A percentile compares a stretch with the other conserved stretches of the same genome.
phyloP scores from a whole-genome alignment of 805 yeast species.

The Yamadazyma philogaea region DNA sequence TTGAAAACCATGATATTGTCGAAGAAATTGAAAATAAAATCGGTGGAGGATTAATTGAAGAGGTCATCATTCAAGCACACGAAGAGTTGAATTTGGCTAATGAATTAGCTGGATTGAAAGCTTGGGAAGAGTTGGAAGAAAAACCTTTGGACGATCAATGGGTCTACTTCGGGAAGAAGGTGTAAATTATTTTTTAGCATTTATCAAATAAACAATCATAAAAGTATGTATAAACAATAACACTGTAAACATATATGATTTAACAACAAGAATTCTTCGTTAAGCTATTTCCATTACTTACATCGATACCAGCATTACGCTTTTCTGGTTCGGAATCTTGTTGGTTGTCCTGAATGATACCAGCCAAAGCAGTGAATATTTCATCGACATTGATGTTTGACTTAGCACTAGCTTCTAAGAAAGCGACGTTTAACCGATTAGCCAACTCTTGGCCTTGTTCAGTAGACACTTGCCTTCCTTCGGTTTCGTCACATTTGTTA shows the following conservation, averaged over 20 bases:
- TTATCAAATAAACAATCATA: background rate
- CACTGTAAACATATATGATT: background rate
- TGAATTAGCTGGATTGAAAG: conserved; percentile 64
- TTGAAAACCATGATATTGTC: conserved; percentile 56
- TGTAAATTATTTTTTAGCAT: conserved; percentile 25
- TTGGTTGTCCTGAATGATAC: conserved; percentile 78
- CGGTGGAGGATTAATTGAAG: conserved; percentile 84
- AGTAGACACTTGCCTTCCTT: conserved; percentile 76
- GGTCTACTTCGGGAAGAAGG: conserved; percentile 72
- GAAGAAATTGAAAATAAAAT: conserved; percentile 69
- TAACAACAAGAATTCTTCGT: conserved; percentile 41
- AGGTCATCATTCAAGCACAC: conserved; percentile 75
- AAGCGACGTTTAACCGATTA: conserved; percentile 80
- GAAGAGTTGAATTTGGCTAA: conserved; percentile 71
- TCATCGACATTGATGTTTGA: conserved; percentile 89
- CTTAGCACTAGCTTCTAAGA: conserved; percentile 95
- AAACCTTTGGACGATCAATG: conserved; percentile 80
- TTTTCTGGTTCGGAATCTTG: conserved; percentile 37
- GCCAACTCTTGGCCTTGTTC: conserved; percentile 93
- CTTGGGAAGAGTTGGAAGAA: conserved; percentile 80
- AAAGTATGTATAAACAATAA: background rate
- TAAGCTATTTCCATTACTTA: conserved; percentile 27
- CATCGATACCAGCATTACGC: conserved; percentile 31
- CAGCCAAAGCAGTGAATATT: conserved; percentile 85
- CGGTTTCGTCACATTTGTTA: conserved; percentile 90